These are phyloP conservation scores for Batkoa obscura DNA, from an alignment of 371 early-diverging fungal genomes.

Conservation along the genomic window DNA sequence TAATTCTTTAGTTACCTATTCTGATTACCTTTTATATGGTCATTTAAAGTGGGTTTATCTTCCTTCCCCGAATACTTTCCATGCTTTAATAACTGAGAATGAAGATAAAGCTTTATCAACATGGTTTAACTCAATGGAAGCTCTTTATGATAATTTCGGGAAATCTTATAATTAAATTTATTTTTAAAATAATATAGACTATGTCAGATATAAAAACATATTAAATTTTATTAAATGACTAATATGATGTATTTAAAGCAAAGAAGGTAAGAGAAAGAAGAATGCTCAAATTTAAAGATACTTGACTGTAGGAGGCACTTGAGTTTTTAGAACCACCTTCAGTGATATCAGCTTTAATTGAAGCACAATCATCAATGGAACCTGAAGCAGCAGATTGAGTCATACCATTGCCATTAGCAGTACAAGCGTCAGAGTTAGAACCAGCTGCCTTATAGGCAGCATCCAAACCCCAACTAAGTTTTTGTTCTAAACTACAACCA, in stretches of 20 bases:
- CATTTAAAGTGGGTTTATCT: background rate
- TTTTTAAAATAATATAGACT: no score
- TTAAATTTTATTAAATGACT: no score
- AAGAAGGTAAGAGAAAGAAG: background rate
- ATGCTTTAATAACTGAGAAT: background rate
- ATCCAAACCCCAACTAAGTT: constrained; percentile 20
- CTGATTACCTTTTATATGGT: background rate
- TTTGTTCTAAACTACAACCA: constrained; percentile 24
- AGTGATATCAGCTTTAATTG: background rate
- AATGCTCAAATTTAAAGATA: background rate
- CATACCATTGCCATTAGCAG: background rate
- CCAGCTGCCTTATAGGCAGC: constrained; percentile 11
- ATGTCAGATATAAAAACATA: no score
- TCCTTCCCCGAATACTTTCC: background rate
- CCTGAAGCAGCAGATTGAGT: background rate
- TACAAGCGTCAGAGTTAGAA: constrained; percentile 14
- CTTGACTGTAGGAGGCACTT: background rate
- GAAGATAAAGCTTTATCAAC: background rate
- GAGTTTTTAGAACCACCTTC: background rate
- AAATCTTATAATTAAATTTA: no score
- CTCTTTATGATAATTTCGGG: no score
- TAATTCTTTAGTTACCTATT: background rate
- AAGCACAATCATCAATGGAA: background rate
- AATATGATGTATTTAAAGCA: background rate
- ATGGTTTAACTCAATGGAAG: no score